Base-by-base conservation (phyloP, 1,139 yeast genomes). In the Meyerozyma elateridarum region DNA sequence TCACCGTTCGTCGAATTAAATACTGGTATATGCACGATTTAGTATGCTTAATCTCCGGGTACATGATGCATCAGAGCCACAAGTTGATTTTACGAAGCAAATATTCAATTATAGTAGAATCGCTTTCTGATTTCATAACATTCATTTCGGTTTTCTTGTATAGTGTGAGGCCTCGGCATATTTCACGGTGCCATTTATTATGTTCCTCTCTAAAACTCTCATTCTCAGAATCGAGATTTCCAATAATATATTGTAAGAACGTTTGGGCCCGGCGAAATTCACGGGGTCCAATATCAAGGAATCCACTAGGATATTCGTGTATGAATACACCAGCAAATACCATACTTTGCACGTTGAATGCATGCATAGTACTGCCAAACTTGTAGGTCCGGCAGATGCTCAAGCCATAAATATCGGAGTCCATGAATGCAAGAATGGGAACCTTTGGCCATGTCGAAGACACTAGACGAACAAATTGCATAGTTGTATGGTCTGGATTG, bases 341-440 rank as follows among this genome's bases (percentile, higher is more conserved):
- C 13, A 37, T 8, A 6, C 16, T 19, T 12, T 15, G 25, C 14
- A 32, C 14, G 8, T n/a, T n/a, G 8, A 12, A 15, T 15, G 27
- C 15, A 12, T 24, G 27, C n/a, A 9, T 25, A 20, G 27, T 31
- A 12, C 21, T 28, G 6, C 52, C 47, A 16, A 44, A 31, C 35
- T 54, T 56, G 36, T 53, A 64, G 19, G 54, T 69, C 21, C 64
- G 57, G 41, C 72, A 63, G 13, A 85, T 85, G 42, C 70, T 66
- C 6, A 82, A 48, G 0, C 95, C 95, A 52, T 79, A 76, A 1
- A 85, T 77, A 49, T 85, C 95, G 5, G 85, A 72, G 52, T 67
- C 73, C 36, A 64, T 56, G 38, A 65, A 65, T 0, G 52, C 63
- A 9, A 49, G 28, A 3, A 56, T 73, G 72, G 33, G 76, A 64